phyloP scores from a whole-genome alignment of 2,329 filamentous ascomycete species.

The Cladophialophora immunda region DNA sequence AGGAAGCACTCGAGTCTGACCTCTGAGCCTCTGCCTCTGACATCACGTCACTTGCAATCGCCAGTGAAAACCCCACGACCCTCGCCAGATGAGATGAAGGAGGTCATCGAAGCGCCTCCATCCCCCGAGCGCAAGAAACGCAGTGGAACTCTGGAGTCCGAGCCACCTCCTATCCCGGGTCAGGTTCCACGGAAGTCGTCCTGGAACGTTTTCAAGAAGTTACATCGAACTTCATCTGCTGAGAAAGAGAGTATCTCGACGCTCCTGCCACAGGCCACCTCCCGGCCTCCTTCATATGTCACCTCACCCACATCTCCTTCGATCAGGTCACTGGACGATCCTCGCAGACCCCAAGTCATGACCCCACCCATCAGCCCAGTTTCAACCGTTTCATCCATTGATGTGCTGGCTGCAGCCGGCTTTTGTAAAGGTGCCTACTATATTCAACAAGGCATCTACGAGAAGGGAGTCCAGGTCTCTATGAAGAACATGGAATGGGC shows the following conservation, averaged over 20 bases:
- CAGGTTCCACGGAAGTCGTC: constrained; percentile 26
- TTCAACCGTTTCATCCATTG: constrained; percentile 14
- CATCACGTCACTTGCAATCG: neutral
- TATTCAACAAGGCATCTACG: constrained; percentile 26
- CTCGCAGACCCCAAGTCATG: constrained; percentile 16
- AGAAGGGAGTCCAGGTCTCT: constrained; percentile 26
- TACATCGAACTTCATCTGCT: constrained; percentile 19
- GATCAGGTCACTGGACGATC: constrained; percentile 15
- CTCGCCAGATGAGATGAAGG: constrained; percentile 13
- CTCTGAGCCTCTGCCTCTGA: constrained; percentile 3
- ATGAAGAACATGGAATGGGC: constrained; percentile 32
- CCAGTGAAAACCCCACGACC: neutral
- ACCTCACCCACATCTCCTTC: constrained; percentile 23
- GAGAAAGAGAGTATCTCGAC: constrained; percentile 14
- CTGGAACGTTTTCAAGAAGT: constrained; percentile 28
- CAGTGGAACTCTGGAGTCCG: constrained; percentile 14
- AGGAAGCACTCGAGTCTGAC: constrained; percentile 4
- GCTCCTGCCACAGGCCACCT: neutral
- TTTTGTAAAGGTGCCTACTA: constrained; percentile 32
- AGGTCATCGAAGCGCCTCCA: constrained; percentile 4
- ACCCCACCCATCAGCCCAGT: constrained; percentile 33
- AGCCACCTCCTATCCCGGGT: constrained; percentile 10
- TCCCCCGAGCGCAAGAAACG: constrained; percentile 1
- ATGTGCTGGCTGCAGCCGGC: constrained; percentile 24
- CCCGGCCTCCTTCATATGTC: constrained; percentile 16